phyloP scores from a whole-genome alignment of 2,329 filamentous ascomycete species.

The Gliomastix tumulicola region DNA sequence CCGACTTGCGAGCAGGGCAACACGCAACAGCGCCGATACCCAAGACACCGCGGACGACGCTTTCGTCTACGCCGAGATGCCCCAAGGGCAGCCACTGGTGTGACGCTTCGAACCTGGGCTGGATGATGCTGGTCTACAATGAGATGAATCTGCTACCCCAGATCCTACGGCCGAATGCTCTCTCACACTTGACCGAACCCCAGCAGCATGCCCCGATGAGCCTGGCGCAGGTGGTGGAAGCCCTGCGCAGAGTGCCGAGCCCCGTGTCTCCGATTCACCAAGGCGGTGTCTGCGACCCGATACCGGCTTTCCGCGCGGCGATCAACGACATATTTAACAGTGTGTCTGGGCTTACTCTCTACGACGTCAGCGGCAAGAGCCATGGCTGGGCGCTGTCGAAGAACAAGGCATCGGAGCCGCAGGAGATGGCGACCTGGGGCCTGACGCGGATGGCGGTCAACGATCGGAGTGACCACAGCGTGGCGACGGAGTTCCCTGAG shows the following conservation, averaged over 20 bases:
- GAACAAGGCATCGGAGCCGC: conserved; percentile 24
- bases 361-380: conserved; percentile 38
- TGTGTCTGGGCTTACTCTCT: conserved; percentile 38
- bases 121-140: conserved; percentile 43
- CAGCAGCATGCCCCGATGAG: conserved; percentile 25
- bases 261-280: conserved; percentile 31
- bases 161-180: conserved; percentile 13
- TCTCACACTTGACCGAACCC: conserved; percentile 4
- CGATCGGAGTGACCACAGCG: conserved; percentile 19
- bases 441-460: conserved; percentile 21
- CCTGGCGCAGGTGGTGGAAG: conserved; percentile 35
- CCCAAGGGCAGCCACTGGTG: conserved; percentile 42
- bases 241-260: conserved; percentile 33
- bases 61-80: conserved; percentile 36
- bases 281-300: conserved; percentile 41
- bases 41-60: conserved; percentile 8
- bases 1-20: conserved; percentile 11
- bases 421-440: conserved; percentile 19
- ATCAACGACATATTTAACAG: conserved; percentile 45
- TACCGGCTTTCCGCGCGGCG: conserved; percentile 35
- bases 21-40: conserved; percentile 7
- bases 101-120: conserved; percentile 45
- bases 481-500: conserved; percentile 24
- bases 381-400: conserved; percentile 43
- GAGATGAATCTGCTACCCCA: conserved; percentile 36